Conservation (phyloP, 1,139 yeast species). For the Kodamaea suecica region DNA sequence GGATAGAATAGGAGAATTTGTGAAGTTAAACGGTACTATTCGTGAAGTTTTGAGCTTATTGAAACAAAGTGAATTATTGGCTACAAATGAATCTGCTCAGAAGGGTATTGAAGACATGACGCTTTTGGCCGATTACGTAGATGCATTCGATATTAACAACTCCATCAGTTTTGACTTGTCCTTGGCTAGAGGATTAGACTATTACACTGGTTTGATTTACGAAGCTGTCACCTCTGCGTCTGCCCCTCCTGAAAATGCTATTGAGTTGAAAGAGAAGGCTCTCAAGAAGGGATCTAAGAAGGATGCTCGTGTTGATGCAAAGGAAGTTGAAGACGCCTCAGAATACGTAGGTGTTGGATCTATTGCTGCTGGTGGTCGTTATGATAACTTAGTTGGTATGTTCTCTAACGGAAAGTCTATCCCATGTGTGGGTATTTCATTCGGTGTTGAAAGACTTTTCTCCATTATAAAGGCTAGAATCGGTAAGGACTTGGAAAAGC, state of each 20-base stretch:
- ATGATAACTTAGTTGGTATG: slow-evolving; percentile 95
- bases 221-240: slow-evolving; percentile 94
- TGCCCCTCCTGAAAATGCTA: slow-evolving; percentile 85
- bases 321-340: slow-evolving; percentile 83
- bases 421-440: slow-evolving; percentile 96
- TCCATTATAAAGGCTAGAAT: slow-evolving; percentile 81
- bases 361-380: slow-evolving; percentile 98
- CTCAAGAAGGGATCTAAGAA: slow-evolving; percentile 34
- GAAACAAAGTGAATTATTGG: slow-evolving; percentile 53
- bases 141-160: slow-evolving; percentile 68
- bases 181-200: slow-evolving; percentile 94
- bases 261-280: slow-evolving; percentile 57
- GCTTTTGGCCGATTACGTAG: slow-evolving; percentile 68
- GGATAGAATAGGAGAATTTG: slow-evolving; percentile 87
- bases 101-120: slow-evolving; percentile 81
- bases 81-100: slow-evolving; percentile 66
- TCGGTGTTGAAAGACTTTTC: slow-evolving; percentile 93
- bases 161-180: slow-evolving; percentile 84
- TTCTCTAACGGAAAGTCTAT: slow-evolving; percentile 89
- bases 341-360: slow-evolving; percentile 98
- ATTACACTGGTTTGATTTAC: slow-evolving; percentile 93
- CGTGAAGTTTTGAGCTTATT: slow-evolving; percentile 62
- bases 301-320: slow-evolving; percentile 86
- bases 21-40: slow-evolving; percentile 75
- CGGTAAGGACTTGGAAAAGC: slow-evolving; percentile 47